Conservation (phyloP, 2,329 filamentous ascomycete species). For the Xylaria arbuscula region DNA sequence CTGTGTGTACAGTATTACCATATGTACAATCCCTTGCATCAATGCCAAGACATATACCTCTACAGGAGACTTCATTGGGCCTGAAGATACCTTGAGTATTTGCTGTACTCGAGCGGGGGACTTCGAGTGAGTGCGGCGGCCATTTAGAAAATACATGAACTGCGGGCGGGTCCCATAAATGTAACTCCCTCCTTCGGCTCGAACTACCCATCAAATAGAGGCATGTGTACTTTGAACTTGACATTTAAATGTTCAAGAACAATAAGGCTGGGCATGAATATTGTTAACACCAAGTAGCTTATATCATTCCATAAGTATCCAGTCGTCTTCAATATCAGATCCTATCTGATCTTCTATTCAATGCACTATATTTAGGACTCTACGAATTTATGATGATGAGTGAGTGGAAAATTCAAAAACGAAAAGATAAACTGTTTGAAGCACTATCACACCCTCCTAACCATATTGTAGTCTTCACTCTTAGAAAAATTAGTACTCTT, state of each 20-base stretch:
- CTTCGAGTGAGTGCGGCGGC: too few species aligned
- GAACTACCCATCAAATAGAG: neutral
- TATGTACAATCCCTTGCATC: slow-evolving; percentile 38
- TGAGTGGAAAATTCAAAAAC: too few species aligned
- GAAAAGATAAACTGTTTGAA: too few species aligned
- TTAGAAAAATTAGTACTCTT: neutral
- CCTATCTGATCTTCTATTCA: neutral
- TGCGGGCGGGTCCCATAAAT: neutral
- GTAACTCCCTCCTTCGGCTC: neutral
- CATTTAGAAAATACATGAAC: too few species aligned
- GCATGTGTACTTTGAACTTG: neutral
- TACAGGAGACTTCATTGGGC: neutral
- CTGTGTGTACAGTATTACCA: slow-evolving; percentile 3
- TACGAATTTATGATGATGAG: too few species aligned
- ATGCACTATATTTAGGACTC: neutral
- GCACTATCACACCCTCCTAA: neutral
- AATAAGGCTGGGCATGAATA: neutral
- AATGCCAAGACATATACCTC: slow-evolving; percentile 24
- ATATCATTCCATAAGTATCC: neutral
- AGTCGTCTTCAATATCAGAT: neutral
- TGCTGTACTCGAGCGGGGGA: too few species aligned
- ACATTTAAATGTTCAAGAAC: neutral
- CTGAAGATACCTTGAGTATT: neutral
- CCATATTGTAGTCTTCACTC: neutral
- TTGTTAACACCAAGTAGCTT: too few species aligned